phyloP scores from a whole-genome alignment of 2,329 filamentous ascomycete species.

The Fusarium sp. region DNA sequence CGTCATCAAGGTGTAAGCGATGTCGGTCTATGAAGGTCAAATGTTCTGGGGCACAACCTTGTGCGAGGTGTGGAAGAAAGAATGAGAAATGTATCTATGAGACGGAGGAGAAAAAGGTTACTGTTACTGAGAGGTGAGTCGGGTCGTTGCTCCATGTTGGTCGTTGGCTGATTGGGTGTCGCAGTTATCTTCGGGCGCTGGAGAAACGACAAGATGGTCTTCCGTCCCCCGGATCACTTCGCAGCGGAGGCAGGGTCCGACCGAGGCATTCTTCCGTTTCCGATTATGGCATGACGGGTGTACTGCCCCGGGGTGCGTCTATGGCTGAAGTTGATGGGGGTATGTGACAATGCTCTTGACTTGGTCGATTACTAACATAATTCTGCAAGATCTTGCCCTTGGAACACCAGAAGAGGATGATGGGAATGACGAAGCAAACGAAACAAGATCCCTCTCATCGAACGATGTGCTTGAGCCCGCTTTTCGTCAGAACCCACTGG shows the following conservation, averaged over 20 bases:
- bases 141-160: neutral
- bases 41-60: conserved; percentile 43
- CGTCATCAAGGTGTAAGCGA: conserved; percentile 38
- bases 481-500: conserved; percentile 43
- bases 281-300: conserved; percentile 27
- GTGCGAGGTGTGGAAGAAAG: conserved; percentile 42
- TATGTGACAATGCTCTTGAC: neutral
- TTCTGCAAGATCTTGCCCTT: neutral
- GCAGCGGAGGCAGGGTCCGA: neutral
- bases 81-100: conserved; percentile 42
- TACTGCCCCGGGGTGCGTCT: conserved; percentile 1
- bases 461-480: conserved; percentile 39
- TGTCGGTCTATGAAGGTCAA: conserved; percentile 47
- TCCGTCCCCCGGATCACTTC: conserved; percentile 15
- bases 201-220: conserved; percentile 35
- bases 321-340: conserved; percentile 7
- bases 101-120: conserved; percentile 41
- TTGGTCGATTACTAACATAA: neutral
- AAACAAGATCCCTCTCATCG: neutral
- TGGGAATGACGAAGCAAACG: neutral
- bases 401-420: conserved; percentile 19
- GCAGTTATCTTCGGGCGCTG: conserved; percentile 42
- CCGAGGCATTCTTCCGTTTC: conserved; percentile 36
- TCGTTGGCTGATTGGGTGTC: neutral
- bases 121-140: conserved; percentile 41